Evolutionary conservation across 192 early-diverging fungal genomes (phyloP), one percentile per base, ranked within the genome.

Genomic region (Linnemannia elongata): DNA sequence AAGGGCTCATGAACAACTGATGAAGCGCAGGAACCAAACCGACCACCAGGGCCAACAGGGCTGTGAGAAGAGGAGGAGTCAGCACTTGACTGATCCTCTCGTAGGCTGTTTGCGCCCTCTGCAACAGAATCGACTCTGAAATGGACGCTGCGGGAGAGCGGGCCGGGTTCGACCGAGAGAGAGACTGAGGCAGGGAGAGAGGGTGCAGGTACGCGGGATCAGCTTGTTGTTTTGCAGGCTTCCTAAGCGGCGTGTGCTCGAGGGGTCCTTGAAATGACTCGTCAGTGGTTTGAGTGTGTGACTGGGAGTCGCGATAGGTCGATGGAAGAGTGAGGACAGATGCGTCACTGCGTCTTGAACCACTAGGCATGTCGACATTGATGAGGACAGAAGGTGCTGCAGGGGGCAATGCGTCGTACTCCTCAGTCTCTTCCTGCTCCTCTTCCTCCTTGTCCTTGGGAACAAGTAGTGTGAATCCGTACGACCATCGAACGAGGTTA

Each of bases 401-500:
- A 54, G 54, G 60, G 60, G 60, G 30, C 30, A 66, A 13, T 13
- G 60, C 60, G 12, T 33, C 13, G 18, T 60, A 24, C 24, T 84
- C 80, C 41, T 78, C 74, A 27, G 80, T 13, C 66, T 80, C 44
- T 76, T 54, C n/a, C 57, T 45, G 41, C 18, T 74, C 73, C 13
- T 60, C 74, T 9, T 63, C 35, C 4, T 69, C 71, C 72, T 90
- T 75, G 24, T 88, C 90, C 72, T 77, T 79, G 45, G 75, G 80
- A 6, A 91, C 90, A 77, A 96, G 86, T 27, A 95, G 79, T 10
- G 89, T 88, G 52, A 93, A 94, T 76, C 96, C 95, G 77, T 95
- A 93, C 35, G 94, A 95, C 95, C 95, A 97, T 36, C 94, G 92
- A 70, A 95, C 68, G 24, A 97, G 91, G 78, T 97, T 96, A 80